phyloP scores from a whole-genome alignment of 495 filamentous ascomycete genomes.

The Xanthoparmelia taractica region DNA sequence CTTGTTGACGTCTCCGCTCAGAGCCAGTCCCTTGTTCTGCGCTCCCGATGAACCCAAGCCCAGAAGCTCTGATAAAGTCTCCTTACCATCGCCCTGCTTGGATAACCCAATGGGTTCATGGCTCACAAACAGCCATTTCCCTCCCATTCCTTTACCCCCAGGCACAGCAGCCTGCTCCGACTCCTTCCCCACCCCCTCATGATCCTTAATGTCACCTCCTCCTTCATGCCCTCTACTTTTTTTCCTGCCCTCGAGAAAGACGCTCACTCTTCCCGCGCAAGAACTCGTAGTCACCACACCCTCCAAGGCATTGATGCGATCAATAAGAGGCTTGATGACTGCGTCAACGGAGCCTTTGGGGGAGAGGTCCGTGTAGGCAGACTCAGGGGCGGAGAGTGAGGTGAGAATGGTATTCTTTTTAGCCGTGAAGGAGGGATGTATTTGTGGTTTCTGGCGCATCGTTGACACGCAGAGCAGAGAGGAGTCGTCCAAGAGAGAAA shows the following conservation, averaged over 20 bases:
- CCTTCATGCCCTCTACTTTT: constrained; percentile 20
- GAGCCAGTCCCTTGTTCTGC: not conserved
- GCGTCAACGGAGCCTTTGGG: constrained; percentile 81
- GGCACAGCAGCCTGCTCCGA: constrained; percentile 40
- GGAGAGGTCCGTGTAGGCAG: constrained; percentile 65
- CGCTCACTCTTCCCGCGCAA: constrained; percentile 74
- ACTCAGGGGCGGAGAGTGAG: constrained; percentile 54
- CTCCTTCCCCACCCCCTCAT: constrained; percentile 17
- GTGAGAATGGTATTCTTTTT: constrained; percentile 61
- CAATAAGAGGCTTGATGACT: constrained; percentile 66
- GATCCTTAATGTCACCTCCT: constrained; percentile 4
- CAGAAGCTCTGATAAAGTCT: constrained; percentile 31
- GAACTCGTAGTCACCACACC: constrained; percentile 85
- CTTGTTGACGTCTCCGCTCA: constrained; percentile 19
- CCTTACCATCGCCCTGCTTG: constrained; percentile 1
- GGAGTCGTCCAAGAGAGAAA: not conserved
- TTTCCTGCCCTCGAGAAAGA: constrained; percentile 75
- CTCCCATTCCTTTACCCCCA: constrained; percentile 75
- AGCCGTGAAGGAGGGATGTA: constrained; percentile 41
- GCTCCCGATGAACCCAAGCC: constrained; percentile 17
- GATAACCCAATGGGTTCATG: constrained; percentile 57
- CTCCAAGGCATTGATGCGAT: constrained; percentile 60
- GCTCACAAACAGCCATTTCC: constrained; percentile 79
- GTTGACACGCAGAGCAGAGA: not conserved
- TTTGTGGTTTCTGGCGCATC: constrained; percentile 5